Percentiles rank a stretch among this genome's conserved stretches.
Conservation (phyloP, 768 basidiomycete genomes). For the Tylopilus balloui region DNA sequence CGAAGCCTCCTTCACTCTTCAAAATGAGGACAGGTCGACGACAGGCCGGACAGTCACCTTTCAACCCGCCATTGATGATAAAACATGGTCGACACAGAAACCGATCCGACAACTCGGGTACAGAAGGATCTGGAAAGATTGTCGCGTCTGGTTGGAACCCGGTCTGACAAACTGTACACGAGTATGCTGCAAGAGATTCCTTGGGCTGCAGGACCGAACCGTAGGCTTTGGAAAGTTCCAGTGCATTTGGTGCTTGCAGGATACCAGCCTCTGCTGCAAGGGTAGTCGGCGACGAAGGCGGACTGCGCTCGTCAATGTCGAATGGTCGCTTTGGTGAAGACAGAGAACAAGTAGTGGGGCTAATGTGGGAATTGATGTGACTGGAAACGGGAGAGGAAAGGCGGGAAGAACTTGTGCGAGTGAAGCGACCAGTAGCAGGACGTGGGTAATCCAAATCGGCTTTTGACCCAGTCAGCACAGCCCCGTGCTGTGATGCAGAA, state of each 20-base stretch:
- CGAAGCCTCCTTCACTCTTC: conserved; percentile 72
- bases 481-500: conserved; percentile 10
- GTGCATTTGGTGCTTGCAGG: conserved; percentile 54
- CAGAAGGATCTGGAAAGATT: conserved; percentile 71
- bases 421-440: conserved; percentile 40
- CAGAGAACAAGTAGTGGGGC: conserved; percentile 49
- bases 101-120: conserved; percentile 30
- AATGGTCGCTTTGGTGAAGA: conserved; percentile 50
- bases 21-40: conserved; percentile 67
- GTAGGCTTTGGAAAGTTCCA: conserved; percentile 74
- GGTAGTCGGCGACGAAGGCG: conserved; percentile 34
- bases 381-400: conserved; percentile 35
- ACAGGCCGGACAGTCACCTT: conserved; percentile 67
- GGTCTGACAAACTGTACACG: conserved; percentile 60
- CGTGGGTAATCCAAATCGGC: conserved; percentile 5
- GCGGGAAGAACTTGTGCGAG: conserved; percentile 42
- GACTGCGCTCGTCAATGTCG: conserved; percentile 18
- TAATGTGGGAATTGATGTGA: conserved; percentile 56
- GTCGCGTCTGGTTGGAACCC: conserved; percentile 79
- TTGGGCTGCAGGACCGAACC: conserved; percentile 80
- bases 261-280: conserved; percentile 57
- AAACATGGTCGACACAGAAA: conserved; percentile 80
- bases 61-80: conserved; percentile 65
- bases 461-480: conserved; percentile 6
- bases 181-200: conserved; percentile 64